A percentile compares a stretch with the other conserved stretches of the same genome.
phyloP scores from a whole-genome alignment of 305 asterid genomes.

The Withania somnifera region DNA sequence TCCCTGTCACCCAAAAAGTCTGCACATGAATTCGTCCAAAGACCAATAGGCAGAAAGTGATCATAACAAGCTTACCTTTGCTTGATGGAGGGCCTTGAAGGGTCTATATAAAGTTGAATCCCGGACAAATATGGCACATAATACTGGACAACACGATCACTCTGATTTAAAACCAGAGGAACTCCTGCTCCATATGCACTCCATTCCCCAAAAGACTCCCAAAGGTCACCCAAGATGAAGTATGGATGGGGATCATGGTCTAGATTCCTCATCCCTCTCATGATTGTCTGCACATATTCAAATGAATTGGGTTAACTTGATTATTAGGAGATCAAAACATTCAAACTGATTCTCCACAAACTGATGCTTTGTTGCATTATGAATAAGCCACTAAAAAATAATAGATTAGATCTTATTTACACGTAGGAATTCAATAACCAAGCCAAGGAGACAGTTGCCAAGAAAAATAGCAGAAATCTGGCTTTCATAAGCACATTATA shows the following conservation, averaged over 20 bases:
- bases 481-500: neutral
- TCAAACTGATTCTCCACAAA: neutral
- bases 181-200: slow-evolving; percentile 94
- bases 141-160: slow-evolving; percentile 67
- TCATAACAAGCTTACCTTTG: slow-evolving; percentile 33
- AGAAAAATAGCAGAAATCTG: neutral
- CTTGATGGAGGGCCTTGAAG: slow-evolving; percentile 32
- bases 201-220: slow-evolving; percentile 94
- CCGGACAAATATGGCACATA: slow-evolving; percentile 86
- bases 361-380: neutral
- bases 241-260: slow-evolving; percentile 49
- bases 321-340: neutral
- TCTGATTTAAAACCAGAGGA: slow-evolving; percentile 58
- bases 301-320: slow-evolving; percentile 6
- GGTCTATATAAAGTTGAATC: slow-evolving; percentile 73
- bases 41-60: neutral
- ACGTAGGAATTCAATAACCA: neutral
- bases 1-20: neutral
- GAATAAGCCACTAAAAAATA: neutral
- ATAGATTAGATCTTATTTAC: neutral
- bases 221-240: slow-evolving; percentile 80
- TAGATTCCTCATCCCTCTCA: slow-evolving; percentile 44
- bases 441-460: neutral
- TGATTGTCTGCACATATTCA: slow-evolving; percentile 53
- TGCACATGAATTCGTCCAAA: neutral